Base-by-base conservation (phyloP, 768 basidiomycete genomes). In the Dendrothele bispora region DNA sequence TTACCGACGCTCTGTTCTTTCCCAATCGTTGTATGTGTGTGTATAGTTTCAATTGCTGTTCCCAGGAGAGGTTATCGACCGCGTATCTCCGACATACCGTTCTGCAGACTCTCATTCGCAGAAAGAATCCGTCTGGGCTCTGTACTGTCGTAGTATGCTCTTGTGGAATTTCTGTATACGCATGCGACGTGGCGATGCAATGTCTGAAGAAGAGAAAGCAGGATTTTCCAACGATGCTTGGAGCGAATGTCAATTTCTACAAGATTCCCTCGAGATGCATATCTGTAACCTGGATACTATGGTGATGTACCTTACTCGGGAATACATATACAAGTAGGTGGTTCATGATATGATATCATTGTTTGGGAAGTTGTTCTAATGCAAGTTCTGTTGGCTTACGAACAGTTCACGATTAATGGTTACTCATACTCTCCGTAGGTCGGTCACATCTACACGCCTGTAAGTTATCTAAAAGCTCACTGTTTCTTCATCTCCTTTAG, bases 101-200 rank as follows among this genome's bases (percentile, higher is more conserved):
- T 65, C 69, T 20, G 66, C 66, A 44, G 68, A 72, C 46, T 65
- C 68, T 26, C 74, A 73, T 27, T 83, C 83, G 15, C 75, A 83
- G 14, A 91, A 89, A 60, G 86, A 91, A 52, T 83, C 84, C 14
- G 75, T 91, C 2, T 91, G 88, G 88, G 88, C 86, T 0, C 69
- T 91, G 22, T 88, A 88, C 56, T 89, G 87, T 64, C 82, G 89
- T 27, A 82, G 81, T 60, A 86, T 91, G 84, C 74, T 91, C 8
- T 70, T 91, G 3, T 91, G 88, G 87, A 86, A 80, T 56, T 84
- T 82, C 58, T 83, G 80, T 53, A 73, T 75, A 39, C 79, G 80
- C 3, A 67, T 83, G 22, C 61, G 77, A 41, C 68, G 71, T 46
- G 70, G 71, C 11, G 25, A 50, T 22, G 24, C 28, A 7, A 35